These are phyloP conservation scores for Fennellomyces sp. DNA, from an alignment of 371 early-diverging fungal genomes.

Conservation along the genomic window DNA sequence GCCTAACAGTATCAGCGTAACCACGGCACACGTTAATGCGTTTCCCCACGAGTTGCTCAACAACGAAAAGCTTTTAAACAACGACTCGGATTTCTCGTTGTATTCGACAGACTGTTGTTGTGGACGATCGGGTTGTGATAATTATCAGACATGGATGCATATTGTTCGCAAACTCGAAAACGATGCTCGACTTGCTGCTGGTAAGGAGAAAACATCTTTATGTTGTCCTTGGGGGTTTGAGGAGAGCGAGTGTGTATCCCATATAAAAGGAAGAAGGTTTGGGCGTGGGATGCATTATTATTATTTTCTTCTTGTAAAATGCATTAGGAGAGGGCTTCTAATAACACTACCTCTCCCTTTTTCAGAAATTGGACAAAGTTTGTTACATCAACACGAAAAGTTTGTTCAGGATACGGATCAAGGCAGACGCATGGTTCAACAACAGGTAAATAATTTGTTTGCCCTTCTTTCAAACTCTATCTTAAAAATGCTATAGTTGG, in stretches of 20 bases:
- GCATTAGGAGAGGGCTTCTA: background rate
- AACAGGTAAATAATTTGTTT: conserved; percentile 26
- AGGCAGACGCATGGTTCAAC: conserved; percentile 24
- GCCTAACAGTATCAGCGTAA: too few species aligned
- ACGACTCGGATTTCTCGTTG: conserved; percentile 5
- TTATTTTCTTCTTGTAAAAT: background rate
- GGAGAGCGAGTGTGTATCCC: too few species aligned
- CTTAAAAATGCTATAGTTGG: conserved; percentile 18
- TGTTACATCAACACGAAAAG: conserved; percentile 40
- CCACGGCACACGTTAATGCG: too few species aligned
- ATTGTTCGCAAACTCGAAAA: conserved; percentile 37
- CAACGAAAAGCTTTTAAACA: background rate
- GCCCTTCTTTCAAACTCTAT: too few species aligned
- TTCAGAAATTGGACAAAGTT: conserved; percentile 42
- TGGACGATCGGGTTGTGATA: conserved; percentile 26
- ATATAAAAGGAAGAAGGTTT: background rate
- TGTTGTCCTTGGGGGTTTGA: too few species aligned
- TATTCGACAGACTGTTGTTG: conserved; percentile 25
- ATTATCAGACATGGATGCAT: conserved; percentile 23
- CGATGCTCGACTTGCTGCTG: conserved; percentile 44
- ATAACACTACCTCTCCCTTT: background rate
- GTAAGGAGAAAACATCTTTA: too few species aligned
- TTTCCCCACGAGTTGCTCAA: too few species aligned
- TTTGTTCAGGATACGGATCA: conserved; percentile 34
- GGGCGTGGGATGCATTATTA: too few species aligned